Evolutionary conservation across 2,329 filamentous ascomycete genomes (phyloP).

Genomic region (Aspergillus japonicus): DNA sequence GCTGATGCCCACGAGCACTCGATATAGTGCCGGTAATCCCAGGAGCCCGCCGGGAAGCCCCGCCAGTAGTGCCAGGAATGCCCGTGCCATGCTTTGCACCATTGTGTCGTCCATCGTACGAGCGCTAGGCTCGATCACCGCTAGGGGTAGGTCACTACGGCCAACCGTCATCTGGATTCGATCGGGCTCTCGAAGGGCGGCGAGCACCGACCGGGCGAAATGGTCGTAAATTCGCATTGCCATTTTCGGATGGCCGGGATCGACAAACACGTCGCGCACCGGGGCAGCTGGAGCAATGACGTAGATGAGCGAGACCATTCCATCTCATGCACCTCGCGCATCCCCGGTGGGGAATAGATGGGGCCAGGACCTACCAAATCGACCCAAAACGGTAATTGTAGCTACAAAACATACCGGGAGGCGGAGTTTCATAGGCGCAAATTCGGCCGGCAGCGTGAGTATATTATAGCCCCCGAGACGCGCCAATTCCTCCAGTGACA

Average conservation of each 20-base stretch:
- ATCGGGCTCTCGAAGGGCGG: constrained; percentile 34
- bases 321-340: neutral
- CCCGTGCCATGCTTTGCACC: constrained; percentile 30
- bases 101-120: constrained; percentile 10
- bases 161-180: constrained; percentile 38
- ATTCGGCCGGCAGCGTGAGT: constrained; percentile 37
- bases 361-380: constrained; percentile 31
- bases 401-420: constrained; percentile 47
- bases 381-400: constrained; percentile 37
- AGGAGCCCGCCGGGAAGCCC: constrained; percentile 42
- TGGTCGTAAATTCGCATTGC: constrained; percentile 40
- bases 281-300: constrained; percentile 26
- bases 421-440: constrained; percentile 39
- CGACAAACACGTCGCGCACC: constrained; percentile 35
- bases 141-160: constrained; percentile 31
- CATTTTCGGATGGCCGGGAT: constrained; percentile 35
- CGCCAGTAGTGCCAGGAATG: constrained; percentile 36
- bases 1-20: constrained; percentile 31
- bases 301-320: constrained; percentile 12
- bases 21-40: constrained; percentile 37
- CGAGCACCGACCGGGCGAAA: constrained; percentile 41
- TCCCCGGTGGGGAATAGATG: constrained; percentile 13
- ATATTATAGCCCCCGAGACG: constrained; percentile 45
- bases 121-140: constrained; percentile 17
- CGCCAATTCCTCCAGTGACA: constrained; percentile 40